These are phyloP conservation scores for Neurospora sp. DNA, from an alignment of 2,329 filamentous ascomycete genomes.

Conservation along the genomic window DNA sequence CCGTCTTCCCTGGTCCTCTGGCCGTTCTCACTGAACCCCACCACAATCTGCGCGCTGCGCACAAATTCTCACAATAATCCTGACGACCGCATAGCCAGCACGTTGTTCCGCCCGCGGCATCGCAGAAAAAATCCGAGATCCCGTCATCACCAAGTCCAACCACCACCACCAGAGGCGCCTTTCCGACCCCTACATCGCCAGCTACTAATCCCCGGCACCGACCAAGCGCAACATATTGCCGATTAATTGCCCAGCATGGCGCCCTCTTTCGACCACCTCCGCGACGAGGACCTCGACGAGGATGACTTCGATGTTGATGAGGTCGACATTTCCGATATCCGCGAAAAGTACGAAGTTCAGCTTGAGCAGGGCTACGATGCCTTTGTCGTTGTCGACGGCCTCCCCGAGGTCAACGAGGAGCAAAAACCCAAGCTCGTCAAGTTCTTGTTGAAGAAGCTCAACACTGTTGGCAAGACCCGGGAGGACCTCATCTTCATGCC, in stretches of 20 bases:
- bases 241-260: conserved; percentile 59
- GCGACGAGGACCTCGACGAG: conserved; percentile 78
- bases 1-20: conserved; percentile 4
- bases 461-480: conserved; percentile 70
- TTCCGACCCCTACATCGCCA: conserved; percentile 2
- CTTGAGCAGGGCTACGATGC: conserved; percentile 93
- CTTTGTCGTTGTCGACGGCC: conserved; percentile 91
- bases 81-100: conserved; percentile 12
- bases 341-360: conserved; percentile 90
- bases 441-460: conserved; percentile 90
- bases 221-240: conserved; percentile 2
- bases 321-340: conserved; percentile 89
- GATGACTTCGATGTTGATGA: conserved; percentile 87
- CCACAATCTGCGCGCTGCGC: conserved; percentile 17
- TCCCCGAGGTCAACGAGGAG: conserved; percentile 80
- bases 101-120: conserved; percentile 11
- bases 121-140: conserved; percentile 8
- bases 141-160: conserved; percentile 6
- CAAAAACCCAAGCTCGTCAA: conserved; percentile 92
- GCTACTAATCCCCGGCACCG: background rate
- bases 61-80: conserved; percentile 21
- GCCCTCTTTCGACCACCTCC: conserved; percentile 83
- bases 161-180: background rate
- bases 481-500: conserved; percentile 94
- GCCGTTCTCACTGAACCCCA: conserved; percentile 16